Base-by-base conservation (phyloP, 1,284 basidiomycete species). In the Laetiporus sulphureus region DNA sequence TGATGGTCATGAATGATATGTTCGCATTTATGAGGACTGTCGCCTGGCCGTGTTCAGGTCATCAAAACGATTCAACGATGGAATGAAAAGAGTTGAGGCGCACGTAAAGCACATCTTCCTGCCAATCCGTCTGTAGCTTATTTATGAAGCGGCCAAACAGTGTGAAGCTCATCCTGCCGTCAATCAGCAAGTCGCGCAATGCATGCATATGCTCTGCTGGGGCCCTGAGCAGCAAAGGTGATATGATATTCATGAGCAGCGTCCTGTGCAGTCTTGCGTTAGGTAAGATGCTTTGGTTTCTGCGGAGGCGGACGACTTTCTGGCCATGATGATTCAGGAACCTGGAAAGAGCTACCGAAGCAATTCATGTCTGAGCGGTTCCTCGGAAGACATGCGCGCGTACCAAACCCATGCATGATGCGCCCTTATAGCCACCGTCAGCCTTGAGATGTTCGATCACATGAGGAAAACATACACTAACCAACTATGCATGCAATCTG, bases 241-340 rank as follows among this genome's bases (percentile, higher is more conserved):
- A 62, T 3, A 66, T 21, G 0, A 61, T 13, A 8, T 20, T 45
- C 45, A 75, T 63, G 4, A 61, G 45, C 2, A 38, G 36, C 3
- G 69, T 65, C 16, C 60, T 57, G 1, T 27, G 30, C 2, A 39
- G 41, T 47, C 48, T 41, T 52, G 51, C 37, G 19, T 47, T 51
- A 42, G 62, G 45, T 49, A 64, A 48, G 63, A 76, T 55, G 1
- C 66, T 66, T 45, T 72, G 66, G 36, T 70, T 59, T 7, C 65
- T 63, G 29, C 64, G 58, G 7, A 77, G 62, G 1, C 79, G 73
- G 0, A 71, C 74, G 22, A 65, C 66, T 0, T 66, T 58, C 51
- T 77, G 67, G 2, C 78, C 79, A 16, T 77, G 56, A 46, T 68
- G 72, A 46, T 81, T 67, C 5, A 71, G 23, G 49, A 73, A 77